A percentile compares a stretch with the other conserved stretches of the same genome.
Conservation (phyloP, 148 eudicot genomes). For the Silene uniflora region DNA sequence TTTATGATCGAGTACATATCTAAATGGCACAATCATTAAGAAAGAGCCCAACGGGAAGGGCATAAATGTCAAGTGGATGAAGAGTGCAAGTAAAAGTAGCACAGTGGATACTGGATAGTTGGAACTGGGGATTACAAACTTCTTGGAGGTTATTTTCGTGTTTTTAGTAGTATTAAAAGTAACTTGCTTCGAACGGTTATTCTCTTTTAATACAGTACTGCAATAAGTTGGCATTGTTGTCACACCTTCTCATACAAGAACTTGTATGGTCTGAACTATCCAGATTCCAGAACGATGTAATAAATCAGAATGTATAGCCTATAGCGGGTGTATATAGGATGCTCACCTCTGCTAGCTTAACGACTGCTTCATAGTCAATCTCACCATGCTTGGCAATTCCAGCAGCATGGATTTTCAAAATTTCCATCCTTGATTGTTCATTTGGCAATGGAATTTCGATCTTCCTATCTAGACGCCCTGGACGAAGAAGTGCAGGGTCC, state of each 20-base stretch:
- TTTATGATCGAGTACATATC: no score
- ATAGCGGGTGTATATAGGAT: neutral
- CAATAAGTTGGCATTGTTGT: neutral
- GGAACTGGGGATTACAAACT: no score
- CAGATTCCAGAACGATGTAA: no score
- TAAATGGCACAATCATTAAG: no score
- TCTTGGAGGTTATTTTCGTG: no score
- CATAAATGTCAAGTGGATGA: no score
- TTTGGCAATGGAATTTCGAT: constrained; percentile 98
- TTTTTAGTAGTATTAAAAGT: no score
- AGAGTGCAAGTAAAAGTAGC: no score
- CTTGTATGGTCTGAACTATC: neutral
- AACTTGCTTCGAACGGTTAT: no score
- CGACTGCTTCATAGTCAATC: constrained; percentile 96
- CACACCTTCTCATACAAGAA: neutral
- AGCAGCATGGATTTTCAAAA: constrained; percentile 91
- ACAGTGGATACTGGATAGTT: no score
- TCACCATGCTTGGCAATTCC: constrained; percentile 99
- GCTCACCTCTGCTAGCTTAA: constrained; percentile 91
- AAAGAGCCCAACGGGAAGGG: no score
- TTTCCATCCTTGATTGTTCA: constrained; percentile 94
- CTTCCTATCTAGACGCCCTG: constrained; percentile 96
- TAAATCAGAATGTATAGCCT: neutral
- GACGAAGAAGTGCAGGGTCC: constrained; percentile 99
- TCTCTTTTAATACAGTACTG: no score